Evolutionary conservation across 2,329 filamentous ascomycete genomes (phyloP), one percentile per base, ranked within the genome.

Genomic region (Rhexocercosporidium sp.): DNA sequence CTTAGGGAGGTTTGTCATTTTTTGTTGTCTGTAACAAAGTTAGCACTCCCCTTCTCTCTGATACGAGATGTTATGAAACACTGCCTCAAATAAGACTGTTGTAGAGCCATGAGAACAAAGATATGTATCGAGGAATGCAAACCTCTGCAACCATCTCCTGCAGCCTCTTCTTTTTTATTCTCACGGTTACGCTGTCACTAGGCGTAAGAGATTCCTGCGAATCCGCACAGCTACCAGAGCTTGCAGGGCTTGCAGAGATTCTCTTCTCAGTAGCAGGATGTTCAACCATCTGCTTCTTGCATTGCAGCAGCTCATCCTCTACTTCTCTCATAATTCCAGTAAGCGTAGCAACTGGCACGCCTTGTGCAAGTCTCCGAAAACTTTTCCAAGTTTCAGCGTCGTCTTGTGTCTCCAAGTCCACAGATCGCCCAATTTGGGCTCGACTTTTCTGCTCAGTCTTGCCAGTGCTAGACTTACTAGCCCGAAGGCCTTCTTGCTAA

Each of bases 341-440:
- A 1, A 62, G 25, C 1, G 29, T 11, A 18, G 53, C 34, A 22
- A 46, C 5, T 11, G 39, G 59, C 6, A 62, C 25, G 3, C 25
- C 22, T 56, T 60, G 14, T 62, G 31, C 2, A 66, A 7, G 44
- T 25, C 46, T 11, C 5, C 20, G 2, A 65, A 47, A 1, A 60
- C n/a, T 9, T 1, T 47, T 14, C 53, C 25, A n/a, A 62, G 25
- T 41, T 27, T 59, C 2, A 14, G n/a, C 12, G 59, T 63, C 25
- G 44, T 29, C 11, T 64, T 49, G 6, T 57, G 20, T 37, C 56
- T 54, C 54, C 49, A 46, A 5, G 51, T n/a, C 63, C 62, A 68
- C 11, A 62, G 20, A 46, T 67, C 51, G 18, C 62, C 67, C 5
- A 63, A 27, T 12, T 47, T 44, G 12, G 62, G 67, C 25, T 67